Evolutionary conservation across 2,329 filamentous ascomycete genomes (phyloP).

Genomic region (Nigrospora sphaerica): DNA sequence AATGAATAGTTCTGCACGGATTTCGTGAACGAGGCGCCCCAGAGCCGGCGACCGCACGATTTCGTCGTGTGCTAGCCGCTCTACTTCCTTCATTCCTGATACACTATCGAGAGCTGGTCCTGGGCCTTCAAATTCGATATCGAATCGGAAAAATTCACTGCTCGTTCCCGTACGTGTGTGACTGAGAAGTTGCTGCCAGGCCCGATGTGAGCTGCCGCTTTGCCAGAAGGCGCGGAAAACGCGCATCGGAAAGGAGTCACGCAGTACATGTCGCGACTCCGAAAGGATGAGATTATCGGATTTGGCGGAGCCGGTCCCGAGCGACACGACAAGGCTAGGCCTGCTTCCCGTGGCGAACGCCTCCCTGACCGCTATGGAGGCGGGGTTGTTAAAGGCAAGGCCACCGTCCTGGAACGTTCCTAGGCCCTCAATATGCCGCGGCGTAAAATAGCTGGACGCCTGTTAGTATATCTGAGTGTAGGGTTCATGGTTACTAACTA

Average conservation of each 20-base stretch:
- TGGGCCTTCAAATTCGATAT: background rate
- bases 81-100: background rate
- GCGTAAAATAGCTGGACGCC: constrained; percentile 1
- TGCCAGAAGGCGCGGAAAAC: background rate
- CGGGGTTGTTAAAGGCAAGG: constrained; percentile 1
- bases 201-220: background rate
- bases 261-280: background rate
- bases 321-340: background rate
- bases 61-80: background rate
- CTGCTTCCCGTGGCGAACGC: background rate
- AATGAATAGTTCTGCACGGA: constrained; percentile 1
- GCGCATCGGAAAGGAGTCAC: background rate
- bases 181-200: background rate
- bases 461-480: background rate
- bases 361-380: background rate
- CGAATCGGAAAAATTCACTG: constrained; percentile 1
- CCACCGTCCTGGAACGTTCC: constrained; percentile 1
- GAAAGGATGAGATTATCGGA: background rate
- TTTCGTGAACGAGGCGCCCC: background rate
- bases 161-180: background rate
- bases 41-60: background rate
- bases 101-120: constrained; percentile 3
- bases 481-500: constrained; percentile 1
- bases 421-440: background rate
- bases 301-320: background rate